Base-by-base conservation (phyloP, 2,329 filamentous ascomycete species). In the Teratosphaeria gauchensis region DNA sequence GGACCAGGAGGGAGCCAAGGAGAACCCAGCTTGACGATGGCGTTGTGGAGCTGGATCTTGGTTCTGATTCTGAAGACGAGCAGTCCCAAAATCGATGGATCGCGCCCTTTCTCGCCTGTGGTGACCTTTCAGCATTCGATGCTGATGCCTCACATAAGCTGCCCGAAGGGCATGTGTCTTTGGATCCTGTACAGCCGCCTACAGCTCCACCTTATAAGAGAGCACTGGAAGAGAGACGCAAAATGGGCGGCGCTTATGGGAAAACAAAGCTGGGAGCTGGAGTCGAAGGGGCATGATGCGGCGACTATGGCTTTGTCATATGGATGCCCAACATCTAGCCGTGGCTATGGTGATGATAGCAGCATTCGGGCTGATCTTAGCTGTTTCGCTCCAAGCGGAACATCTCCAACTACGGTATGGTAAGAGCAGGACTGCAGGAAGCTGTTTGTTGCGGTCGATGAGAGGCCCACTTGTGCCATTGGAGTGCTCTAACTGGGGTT, bases 141-240 rank as follows among this genome's bases (percentile, higher is more conserved):
- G 91, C 92, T 0, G 94, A 99, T 78, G 92, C 94, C 3, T 94
- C 92, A 4, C 96, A 97, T 74, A 84, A 88, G 65, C 79, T 99
- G 19, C 92, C 94, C 0, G 88, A 92, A 61, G 88, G 91, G 64
- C 84, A 95, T 69, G 83, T 95, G 56, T 92, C 88, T 65, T 81
- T 97, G 54, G 91, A 96, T 71, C 94, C 94, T 0, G 84, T 99
- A 33, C 94, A 97, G 72, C 92, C 92, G 31, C 94, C 94, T 0
- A 99, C 94, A 38, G 94, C 94, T 9, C 94, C 94, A 12, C 94
- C 94, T 0, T 99, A 99, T 71, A 95, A 92, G 73, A 84, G 87
- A 58, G 94, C 94, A 12, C 77, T 99, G 61, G 92, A 97, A 73
- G 82, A 94, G 77, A 82, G 88, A 66, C 89, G 87, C 72, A 78